Percentiles rank a stretch among this genome's conserved stretches.
Evolutionary conservation across 306 rosid species (phyloP).

Genomic region (Cucumis cinereus): DNA sequence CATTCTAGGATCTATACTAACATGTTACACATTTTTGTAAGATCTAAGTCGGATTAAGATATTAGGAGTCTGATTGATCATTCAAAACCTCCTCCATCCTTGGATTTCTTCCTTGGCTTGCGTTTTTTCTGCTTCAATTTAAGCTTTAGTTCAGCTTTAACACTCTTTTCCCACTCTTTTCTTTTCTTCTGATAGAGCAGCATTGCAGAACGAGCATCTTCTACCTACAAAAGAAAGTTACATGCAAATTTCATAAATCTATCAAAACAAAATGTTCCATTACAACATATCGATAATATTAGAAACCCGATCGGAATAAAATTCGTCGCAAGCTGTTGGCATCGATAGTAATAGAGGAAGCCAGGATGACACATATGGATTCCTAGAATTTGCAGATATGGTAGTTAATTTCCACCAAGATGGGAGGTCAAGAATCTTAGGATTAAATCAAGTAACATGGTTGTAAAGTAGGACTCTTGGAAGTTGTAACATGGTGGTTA

Average conservation of each 20-base stretch:
- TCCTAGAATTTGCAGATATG: neutral
- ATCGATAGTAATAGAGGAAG: neutral
- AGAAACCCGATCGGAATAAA: neutral
- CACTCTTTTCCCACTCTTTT: slow-evolving; percentile 64
- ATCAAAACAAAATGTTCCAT: neutral
- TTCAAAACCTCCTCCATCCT: slow-evolving; percentile 14
- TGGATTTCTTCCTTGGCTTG: slow-evolving; percentile 50
- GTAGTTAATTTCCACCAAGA: neutral
- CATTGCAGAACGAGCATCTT: slow-evolving; percentile 93
- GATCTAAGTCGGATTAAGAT: neutral
- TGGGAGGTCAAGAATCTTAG: neutral
- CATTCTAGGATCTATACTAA: neutral
- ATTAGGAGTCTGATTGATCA: neutral
- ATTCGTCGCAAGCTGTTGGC: neutral
- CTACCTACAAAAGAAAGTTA: slow-evolving; percentile 30
- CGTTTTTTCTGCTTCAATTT: slow-evolving; percentile 61
- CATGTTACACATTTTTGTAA: neutral
- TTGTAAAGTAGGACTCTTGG: neutral
- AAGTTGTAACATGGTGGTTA: neutral
- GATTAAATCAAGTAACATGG: neutral
- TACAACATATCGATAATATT: neutral
- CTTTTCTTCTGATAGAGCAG: slow-evolving; percentile 69
- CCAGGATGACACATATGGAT: neutral
- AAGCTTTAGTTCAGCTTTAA: slow-evolving; percentile 39
- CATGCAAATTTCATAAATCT: neutral